phyloP scores from a whole-genome alignment of 2,329 filamentous ascomycete genomes.

The Sclerotinia subarctica region DNA sequence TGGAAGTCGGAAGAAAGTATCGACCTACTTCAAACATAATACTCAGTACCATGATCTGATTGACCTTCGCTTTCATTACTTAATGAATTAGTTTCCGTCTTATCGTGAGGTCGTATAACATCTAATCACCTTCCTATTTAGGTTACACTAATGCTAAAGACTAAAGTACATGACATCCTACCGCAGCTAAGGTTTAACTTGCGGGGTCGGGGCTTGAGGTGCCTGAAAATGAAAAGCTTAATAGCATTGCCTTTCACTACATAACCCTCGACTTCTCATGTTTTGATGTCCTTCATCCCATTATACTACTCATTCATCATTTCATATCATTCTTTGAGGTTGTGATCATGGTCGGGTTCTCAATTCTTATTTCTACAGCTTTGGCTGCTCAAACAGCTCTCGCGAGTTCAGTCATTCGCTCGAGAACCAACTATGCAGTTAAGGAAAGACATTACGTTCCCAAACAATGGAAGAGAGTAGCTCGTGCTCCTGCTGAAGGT shows the following conservation, averaged over 20 bases:
- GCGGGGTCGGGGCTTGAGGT: slow-evolving; percentile 1
- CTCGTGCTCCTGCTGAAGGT: slow-evolving; percentile 47
- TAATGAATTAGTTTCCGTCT: slow-evolving; percentile 4
- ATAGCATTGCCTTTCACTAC: neutral
- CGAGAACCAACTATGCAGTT: slow-evolving; percentile 43
- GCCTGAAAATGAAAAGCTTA: neutral
- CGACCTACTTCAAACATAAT: neutral
- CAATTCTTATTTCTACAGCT: slow-evolving; percentile 18
- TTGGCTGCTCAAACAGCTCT: slow-evolving; percentile 20
- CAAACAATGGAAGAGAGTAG: slow-evolving; percentile 48
- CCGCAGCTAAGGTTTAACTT: neutral
- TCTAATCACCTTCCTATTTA: slow-evolving; percentile 9
- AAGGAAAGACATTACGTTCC: slow-evolving; percentile 56
- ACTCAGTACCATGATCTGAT: neutral
- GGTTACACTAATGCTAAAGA: neutral
- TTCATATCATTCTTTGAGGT: slow-evolving; percentile 4
- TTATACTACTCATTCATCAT: neutral
- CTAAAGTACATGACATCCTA: slow-evolving; percentile 1
- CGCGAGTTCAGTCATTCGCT: slow-evolving; percentile 17
- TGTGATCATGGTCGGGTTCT: slow-evolving; percentile 19
- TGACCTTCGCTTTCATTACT: neutral
- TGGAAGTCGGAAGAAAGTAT: neutral
- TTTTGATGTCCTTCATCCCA: neutral
- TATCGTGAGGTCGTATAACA: slow-evolving; percentile 19
- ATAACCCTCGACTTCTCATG: neutral